Base-by-base conservation (phyloP, 306 rosid species). In the Oemleria cerasiformis region DNA sequence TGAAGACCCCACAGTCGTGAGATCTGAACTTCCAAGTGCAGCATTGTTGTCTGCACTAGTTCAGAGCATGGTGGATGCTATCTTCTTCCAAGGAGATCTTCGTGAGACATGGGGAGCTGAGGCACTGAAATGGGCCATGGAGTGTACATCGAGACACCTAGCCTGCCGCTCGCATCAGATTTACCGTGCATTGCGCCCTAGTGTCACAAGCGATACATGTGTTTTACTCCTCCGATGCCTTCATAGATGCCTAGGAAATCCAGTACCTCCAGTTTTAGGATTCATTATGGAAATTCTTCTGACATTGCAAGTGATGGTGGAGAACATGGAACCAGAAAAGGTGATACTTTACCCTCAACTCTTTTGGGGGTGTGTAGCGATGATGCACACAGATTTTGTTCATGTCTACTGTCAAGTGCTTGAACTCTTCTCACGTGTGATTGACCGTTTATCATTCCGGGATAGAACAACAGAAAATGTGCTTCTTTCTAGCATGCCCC, bases 21-120 rank as follows among this genome's bases (percentile, higher is more conserved):
- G 88, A 85, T 86, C 92, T 40, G 97, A 95, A 80, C 96, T 95
- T 75, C 99, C 99, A 53, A 95, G 99, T 85, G 99, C 99, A 57
- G 96, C 96, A 38, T 97, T 95, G 74, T 88, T 95, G 78, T 91
- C 99, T 80, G 99, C 99, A 6, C 77, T 95, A 41, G 99, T 95
- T 75, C 99, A 92, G 87, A 95, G 99, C 78, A 91, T 95, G 99
- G 99, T 95, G 75, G 99, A 95, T 86, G 99, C 99, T 56, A 95
- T 95, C 78, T 95, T 95, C 89, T 95, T 95, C 83, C 99, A 95
- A 87, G 97, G 99, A 68, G 99, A 95, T 80, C 96, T 95, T 44
- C 93, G 92, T 9, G 99, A 91, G 82, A 95, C 99, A 66, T 95
- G 99, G 99, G 99, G 99, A 53, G 88, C 81, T 36, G 99, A 95